Base-by-base conservation (phyloP, 805 yeast genomes). In the Pichia californica region DNA sequence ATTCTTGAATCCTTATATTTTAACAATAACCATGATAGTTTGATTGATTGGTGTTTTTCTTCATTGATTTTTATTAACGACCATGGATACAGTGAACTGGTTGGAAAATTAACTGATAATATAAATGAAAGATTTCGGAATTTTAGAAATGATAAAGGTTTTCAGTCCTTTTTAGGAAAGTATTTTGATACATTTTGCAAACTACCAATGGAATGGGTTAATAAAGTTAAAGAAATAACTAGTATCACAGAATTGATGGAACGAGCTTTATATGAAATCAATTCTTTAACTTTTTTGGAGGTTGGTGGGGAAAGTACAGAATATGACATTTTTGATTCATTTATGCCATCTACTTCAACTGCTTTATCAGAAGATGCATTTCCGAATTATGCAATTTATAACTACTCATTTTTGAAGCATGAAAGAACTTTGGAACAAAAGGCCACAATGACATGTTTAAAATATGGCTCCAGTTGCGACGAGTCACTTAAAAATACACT, bases 361-460 rank as follows among this genome's bases (percentile, higher is more conserved):
- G 27, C 31, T 9, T 14, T 13, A 11, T 34, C n/a, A 15, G n/a
- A 5, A 5, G 33, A 23, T 11, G 19, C 35, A 5, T 35, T 43
- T 27, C 51, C 39, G 3, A 45, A 38, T 31, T 40, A 29, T 40
- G 36, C 41, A 16, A 31, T 13, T 3, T 50, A 46, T 28, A 45
- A 46, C 29, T 36, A 6, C 27, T 38, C 20, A 16, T 25, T 25
- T 19, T 32, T 43, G 31, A 36, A 15, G 11, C 19, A 31, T 19
- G 5, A 16, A 7, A 20, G 19, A 1, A 44, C 47, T 0, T 30
- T 45, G 7, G 61, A 56, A 19, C 52, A 51, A 29, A 50, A 48
- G 16, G 35, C 47, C 2, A 34, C 53, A 1, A 15, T 30, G 5
- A 49, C 40, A n/a, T 21, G 46, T 9, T 19, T 56, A 30, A 34